Conservation (phyloP, 2,329 filamentous ascomycete genomes). For the Fusarium pininemorale region DNA sequence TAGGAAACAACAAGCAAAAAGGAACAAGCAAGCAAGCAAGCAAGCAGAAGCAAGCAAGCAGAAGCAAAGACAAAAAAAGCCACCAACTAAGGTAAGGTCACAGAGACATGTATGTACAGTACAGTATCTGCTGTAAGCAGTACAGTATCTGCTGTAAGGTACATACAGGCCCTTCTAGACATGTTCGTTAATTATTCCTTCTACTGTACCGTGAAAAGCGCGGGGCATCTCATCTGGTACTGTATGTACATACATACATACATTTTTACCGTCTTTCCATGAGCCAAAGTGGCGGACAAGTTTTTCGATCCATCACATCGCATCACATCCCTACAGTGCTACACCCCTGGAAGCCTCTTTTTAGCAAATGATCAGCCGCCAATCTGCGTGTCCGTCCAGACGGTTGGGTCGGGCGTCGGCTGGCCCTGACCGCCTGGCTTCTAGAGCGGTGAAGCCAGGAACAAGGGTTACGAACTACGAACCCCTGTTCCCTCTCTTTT, state of each 20-base stretch:
- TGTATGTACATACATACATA: neutral
- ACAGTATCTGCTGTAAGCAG: neutral
- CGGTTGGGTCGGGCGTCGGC: slow-evolving; percentile 32
- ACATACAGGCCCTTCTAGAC: neutral
- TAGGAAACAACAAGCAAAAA: slow-evolving; percentile 11
- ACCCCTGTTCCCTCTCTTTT: neutral
- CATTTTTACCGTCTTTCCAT: slow-evolving; percentile 37
- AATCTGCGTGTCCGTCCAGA: slow-evolving; percentile 34
- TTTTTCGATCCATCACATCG: slow-evolving; percentile 29
- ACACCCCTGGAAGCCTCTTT: slow-evolving; percentile 19
- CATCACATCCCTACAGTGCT: slow-evolving; percentile 10
- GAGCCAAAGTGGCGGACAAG: slow-evolving; percentile 33
- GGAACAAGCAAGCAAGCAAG: slow-evolving; percentile 1
- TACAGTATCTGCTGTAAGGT: neutral
- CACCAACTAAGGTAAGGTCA: neutral
- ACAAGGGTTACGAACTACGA: slow-evolving; percentile 17
- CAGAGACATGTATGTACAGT: neutral
- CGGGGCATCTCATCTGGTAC: slow-evolving; percentile 9
- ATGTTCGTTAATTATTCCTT: slow-evolving; percentile 28
- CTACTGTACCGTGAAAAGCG: slow-evolving; percentile 10
- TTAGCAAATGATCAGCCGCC: slow-evolving; percentile 39
- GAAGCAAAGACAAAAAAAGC: slow-evolving; percentile 17
- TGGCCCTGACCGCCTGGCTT: slow-evolving; percentile 32
- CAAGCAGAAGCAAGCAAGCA: slow-evolving; percentile 18
- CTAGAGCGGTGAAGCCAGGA: slow-evolving; percentile 35